These are phyloP conservation scores for Schizophyllum commune DNA, from an alignment of 1,284 basidiomycete genomes.

Conservation along the genomic window DNA sequence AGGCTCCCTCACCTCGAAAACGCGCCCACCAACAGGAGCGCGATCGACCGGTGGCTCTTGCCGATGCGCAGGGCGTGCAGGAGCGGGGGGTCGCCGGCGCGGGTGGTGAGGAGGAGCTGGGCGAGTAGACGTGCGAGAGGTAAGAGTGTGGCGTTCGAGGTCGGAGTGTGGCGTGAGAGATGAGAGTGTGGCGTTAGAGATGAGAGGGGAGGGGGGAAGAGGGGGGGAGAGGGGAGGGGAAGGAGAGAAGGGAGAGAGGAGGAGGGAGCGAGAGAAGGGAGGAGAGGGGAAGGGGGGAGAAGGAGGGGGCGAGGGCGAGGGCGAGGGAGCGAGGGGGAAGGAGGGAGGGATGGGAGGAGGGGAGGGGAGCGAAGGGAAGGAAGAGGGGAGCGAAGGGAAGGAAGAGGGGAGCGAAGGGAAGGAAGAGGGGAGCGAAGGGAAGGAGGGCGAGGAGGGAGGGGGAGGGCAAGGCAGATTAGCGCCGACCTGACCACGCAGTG, in stretches of 20 bases:
- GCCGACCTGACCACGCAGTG: too few relatives aligned
- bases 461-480: background rate
- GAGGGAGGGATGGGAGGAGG: background rate
- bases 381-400: background rate
- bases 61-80: conserved; percentile 79
- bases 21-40: conserved; percentile 69
- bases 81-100: conserved; percentile 68
- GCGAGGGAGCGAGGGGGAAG: background rate
- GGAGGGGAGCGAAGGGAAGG: background rate
- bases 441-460: background rate
- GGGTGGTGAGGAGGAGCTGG: conserved; percentile 66
- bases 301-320: background rate
- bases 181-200: background rate
- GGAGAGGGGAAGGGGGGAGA: background rate
- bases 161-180: background rate
- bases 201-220: background rate
- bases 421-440: background rate
- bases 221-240: background rate
- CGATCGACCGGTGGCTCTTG: conserved; percentile 62
- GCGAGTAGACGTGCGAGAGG: conserved; percentile 26
- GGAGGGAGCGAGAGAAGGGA: background rate
- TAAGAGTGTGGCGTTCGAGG: background rate
- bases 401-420: background rate
- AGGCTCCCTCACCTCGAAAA: conserved; percentile 44
- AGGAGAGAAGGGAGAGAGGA: background rate